phyloP scores from a whole-genome alignment of 2,329 filamentous ascomycete species.

The Diaporthe longicolla region DNA sequence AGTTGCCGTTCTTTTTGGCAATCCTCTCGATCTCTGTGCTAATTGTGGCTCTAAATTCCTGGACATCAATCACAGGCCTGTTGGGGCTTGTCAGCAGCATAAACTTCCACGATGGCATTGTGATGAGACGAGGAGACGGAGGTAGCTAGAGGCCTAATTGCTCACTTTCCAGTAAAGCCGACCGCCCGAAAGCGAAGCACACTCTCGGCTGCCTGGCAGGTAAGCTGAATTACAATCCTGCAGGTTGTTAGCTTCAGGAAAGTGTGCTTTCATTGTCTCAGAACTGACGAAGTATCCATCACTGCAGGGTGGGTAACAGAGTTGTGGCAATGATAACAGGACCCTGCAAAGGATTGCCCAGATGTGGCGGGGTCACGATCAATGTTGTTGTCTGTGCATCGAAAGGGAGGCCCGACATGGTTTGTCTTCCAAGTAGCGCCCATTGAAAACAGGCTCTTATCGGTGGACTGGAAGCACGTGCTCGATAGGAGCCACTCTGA shows the following conservation, averaged over 20 bases:
- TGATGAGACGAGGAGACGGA: neutral
- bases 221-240: conserved; percentile 27
- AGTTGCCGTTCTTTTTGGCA: neutral
- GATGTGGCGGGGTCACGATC: too few species aligned
- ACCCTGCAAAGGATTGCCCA: too few species aligned
- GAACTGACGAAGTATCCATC: conserved; percentile 5
- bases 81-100: neutral
- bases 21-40: neutral
- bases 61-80: conserved; percentile 6
- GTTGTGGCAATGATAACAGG: too few species aligned
- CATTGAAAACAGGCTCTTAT: too few species aligned
- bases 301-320: neutral
- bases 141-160: rapidly evolving
- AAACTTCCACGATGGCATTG: too few species aligned
- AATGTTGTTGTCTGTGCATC: too few species aligned
- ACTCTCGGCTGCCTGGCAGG: conserved; percentile 25
- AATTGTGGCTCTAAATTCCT: conserved; percentile 3
- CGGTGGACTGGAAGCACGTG: too few species aligned
- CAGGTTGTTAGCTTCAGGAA: neutral
- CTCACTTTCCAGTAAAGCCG: conserved; percentile 17
- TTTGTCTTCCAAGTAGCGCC: too few species aligned
- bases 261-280: too few species aligned
- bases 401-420: too few species aligned
- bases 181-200: conserved; percentile 25
- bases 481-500: too few species aligned